Evolutionary conservation across 352 stramenopile genomes (phyloP).

Genomic region (Vaucheria bursata): DNA sequence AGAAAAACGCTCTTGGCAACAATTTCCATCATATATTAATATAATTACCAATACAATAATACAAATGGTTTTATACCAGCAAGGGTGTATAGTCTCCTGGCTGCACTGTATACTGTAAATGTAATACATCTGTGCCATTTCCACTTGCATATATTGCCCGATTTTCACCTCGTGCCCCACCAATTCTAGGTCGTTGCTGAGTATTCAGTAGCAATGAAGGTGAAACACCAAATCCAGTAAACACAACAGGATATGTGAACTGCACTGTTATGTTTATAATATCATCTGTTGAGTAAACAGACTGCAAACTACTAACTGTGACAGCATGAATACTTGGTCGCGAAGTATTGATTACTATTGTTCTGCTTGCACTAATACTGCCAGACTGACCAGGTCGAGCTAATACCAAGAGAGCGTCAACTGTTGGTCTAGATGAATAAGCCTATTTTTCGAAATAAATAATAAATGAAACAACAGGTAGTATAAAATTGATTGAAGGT

Average conservation of each 20-base stretch:
- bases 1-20: too few species aligned
- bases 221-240: constrained; percentile 13
- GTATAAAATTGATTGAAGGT: too few species aligned
- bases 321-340: constrained; percentile 24
- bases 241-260: constrained; percentile 30
- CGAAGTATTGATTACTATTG: constrained; percentile 31
- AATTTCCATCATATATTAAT: too few species aligned
- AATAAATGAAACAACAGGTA: too few species aligned
- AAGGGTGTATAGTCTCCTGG: background rate
- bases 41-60: too few species aligned
- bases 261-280: constrained; percentile 10
- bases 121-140: constrained; percentile 25
- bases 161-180: constrained; percentile 2
- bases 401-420: constrained; percentile 26
- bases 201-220: constrained; percentile 25
- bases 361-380: constrained; percentile 18
- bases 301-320: constrained; percentile 21
- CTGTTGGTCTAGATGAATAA: constrained; percentile 22
- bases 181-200: constrained; percentile 2
- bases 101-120: constrained; percentile 25
- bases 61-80: too few species aligned
- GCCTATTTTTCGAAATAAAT: constrained; percentile 17
- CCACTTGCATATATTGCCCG: constrained; percentile 21
- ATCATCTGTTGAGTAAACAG: constrained; percentile 33
- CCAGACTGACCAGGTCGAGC: constrained; percentile 12